Conservation (phyloP, 129 eudicot species). For the Mikania micrantha region DNA sequence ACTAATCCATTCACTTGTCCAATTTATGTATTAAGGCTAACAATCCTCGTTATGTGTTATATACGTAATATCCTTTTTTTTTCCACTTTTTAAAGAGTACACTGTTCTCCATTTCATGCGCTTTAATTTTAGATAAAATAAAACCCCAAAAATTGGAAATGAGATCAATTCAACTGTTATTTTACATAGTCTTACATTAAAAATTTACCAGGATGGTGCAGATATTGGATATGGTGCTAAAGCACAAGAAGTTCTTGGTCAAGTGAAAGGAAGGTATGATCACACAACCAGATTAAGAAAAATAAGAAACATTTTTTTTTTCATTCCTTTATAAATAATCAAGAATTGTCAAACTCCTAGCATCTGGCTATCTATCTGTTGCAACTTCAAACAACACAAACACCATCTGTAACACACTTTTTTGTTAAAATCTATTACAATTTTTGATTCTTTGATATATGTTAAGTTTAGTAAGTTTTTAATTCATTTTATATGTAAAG, state of each 20-base stretch:
- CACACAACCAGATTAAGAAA: not conserved
- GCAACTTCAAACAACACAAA: not conserved
- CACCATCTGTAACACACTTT: not conserved
- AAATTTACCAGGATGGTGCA: constrained; percentile 62
- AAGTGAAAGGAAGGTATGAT: constrained; percentile 82
- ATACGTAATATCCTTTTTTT: too few relatives aligned
- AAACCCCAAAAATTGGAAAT: not conserved
- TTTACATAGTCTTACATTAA: not conserved
- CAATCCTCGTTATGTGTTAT: too few relatives aligned
- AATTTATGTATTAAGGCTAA: too few relatives aligned
- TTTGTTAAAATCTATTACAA: not conserved
- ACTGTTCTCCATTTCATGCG: not conserved
- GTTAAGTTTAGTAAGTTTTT: not conserved
- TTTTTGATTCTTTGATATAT: not conserved
- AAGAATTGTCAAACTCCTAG: not conserved
- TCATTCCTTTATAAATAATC: not conserved
- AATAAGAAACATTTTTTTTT: not conserved
- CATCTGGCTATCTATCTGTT: not conserved
- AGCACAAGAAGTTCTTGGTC: constrained; percentile 93
- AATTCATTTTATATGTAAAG: constrained; percentile 32
- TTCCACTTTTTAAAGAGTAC: too few relatives aligned
- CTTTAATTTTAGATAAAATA: not conserved
- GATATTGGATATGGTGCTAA: constrained; percentile 90
- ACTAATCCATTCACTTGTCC: too few relatives aligned
- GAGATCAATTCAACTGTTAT: not conserved